phyloP scores from a whole-genome alignment of 106 monocot genomes.

The Dendrobium officinale region DNA sequence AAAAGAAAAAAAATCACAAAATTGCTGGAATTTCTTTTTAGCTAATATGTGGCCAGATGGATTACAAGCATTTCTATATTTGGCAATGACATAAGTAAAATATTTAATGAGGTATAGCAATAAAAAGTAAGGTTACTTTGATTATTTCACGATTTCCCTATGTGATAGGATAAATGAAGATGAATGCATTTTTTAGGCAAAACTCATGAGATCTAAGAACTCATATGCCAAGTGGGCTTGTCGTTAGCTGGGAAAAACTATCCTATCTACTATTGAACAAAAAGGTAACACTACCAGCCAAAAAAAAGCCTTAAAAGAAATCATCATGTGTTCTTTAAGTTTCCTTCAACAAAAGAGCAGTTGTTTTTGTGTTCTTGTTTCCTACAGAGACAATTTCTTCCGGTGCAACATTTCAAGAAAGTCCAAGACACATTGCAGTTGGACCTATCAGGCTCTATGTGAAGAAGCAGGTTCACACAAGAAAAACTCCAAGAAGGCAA shows the following conservation, averaged over 20 bases:
- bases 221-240: conserved; percentile 88
- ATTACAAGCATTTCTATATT: not conserved
- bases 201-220: conserved; percentile 84
- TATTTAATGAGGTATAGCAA: not conserved
- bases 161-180: conserved; percentile 72
- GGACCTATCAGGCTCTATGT: too few relatives aligned
- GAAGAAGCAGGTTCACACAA: too few relatives aligned
- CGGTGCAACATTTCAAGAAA: too few relatives aligned
- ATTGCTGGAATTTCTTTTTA: not conserved
- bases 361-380: too few relatives aligned
- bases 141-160: conserved; percentile 79
- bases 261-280: too few relatives aligned
- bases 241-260: conserved; percentile 33
- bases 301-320: too few relatives aligned
- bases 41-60: not conserved
- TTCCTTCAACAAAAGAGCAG: too few relatives aligned
- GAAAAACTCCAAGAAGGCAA: too few relatives aligned
- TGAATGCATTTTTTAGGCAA: conserved; percentile 76
- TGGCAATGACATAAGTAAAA: not conserved
- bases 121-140: conserved; percentile 39
- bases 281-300: too few relatives aligned
- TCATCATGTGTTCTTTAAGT: too few relatives aligned
- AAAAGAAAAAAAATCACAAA: not conserved
- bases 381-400: too few relatives aligned
- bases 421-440: too few relatives aligned